Percentiles rank a stretch among this genome's conserved stretches.
Conservation (phyloP, 2,329 filamentous ascomycete species). For the Coniochaeta sp. region DNA sequence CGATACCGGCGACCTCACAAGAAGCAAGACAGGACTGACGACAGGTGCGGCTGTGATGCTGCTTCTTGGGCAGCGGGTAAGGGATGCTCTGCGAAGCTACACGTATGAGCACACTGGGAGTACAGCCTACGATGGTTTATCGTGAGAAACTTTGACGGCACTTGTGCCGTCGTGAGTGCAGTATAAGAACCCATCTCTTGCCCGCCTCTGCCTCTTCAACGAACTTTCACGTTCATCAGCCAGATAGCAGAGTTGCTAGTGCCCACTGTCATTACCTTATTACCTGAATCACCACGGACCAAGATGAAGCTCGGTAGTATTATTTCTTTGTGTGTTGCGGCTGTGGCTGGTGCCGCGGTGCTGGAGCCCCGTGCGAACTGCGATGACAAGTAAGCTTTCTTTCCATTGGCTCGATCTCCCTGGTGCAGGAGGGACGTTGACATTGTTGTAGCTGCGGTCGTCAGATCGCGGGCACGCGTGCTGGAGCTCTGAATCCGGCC, state of each 20-base stretch:
- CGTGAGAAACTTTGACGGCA: too few relatives aligned
- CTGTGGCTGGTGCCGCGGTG: neutral
- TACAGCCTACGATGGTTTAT: too few relatives aligned
- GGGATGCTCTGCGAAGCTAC: too few relatives aligned
- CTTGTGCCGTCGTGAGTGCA: too few relatives aligned
- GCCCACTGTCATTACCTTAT: neutral
- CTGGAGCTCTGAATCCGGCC: neutral
- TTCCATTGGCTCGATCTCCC: neutral
- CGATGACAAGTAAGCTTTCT: neutral
- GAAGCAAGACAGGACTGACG: too few relatives aligned
- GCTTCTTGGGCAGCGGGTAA: too few relatives aligned
- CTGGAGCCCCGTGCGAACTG: neutral
- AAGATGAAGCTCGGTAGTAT: neutral
- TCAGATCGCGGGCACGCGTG: neutral
- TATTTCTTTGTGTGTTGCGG: neutral
- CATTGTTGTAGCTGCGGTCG: neutral
- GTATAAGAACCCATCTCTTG: too few relatives aligned
- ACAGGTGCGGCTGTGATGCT: too few relatives aligned
- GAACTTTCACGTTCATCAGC: too few relatives aligned
- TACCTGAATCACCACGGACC: neutral
- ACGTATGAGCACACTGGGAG: too few relatives aligned
- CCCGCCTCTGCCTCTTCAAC: too few relatives aligned
- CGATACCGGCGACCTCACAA: too few relatives aligned
- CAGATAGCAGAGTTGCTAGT: neutral
- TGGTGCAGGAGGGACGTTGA: neutral